A percentile compares a stretch with the other conserved stretches of the same genome.
Conservation (phyloP, 371 early-diverging fungal species). For the Apophysomyces trapeziformis region DNA sequence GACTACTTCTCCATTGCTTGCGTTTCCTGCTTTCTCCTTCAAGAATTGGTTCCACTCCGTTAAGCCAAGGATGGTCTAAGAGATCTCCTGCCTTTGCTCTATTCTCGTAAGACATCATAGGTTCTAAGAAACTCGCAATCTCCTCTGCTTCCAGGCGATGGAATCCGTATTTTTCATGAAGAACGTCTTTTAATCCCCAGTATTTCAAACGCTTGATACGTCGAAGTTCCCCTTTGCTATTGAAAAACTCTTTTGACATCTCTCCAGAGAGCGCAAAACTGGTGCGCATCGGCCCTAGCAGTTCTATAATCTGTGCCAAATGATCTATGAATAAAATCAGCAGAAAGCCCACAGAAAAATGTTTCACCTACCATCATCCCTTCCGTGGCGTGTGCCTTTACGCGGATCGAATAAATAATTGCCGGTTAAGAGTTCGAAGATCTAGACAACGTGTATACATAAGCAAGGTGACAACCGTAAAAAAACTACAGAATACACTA, state of each 20-base stretch:
- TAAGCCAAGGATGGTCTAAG: slow-evolving; percentile 69
- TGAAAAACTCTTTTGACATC: slow-evolving; percentile 80
- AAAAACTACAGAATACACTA: slow-evolving; percentile 9
- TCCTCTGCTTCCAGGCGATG: slow-evolving; percentile 60
- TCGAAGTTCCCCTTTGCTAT: slow-evolving; percentile 77
- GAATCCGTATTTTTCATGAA: slow-evolving; percentile 82
- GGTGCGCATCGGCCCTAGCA: slow-evolving; percentile 84
- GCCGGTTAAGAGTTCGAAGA: slow-evolving; percentile 91
- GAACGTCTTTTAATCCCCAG: slow-evolving; percentile 83
- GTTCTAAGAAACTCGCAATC: slow-evolving; percentile 65
- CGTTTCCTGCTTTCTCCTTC: slow-evolving; percentile 31
- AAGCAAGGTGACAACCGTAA: slow-evolving; percentile 7
- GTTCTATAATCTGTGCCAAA: slow-evolving; percentile 94
- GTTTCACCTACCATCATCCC: slow-evolving; percentile 84
- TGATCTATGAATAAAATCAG: slow-evolving; percentile 69
- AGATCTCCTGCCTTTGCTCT: slow-evolving; percentile 62
- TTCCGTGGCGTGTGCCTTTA: slow-evolving; percentile 76
- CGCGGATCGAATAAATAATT: slow-evolving; percentile 96
- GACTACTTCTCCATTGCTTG: slow-evolving; percentile 27
- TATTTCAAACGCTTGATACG: slow-evolving; percentile 84
- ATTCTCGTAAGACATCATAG: slow-evolving; percentile 74
- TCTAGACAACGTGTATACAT: slow-evolving; percentile 28
- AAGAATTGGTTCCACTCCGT: slow-evolving; percentile 43
- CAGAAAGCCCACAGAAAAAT: no score
- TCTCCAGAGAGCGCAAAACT: slow-evolving; percentile 75